A percentile compares a stretch with the other conserved stretches of the same genome.
Conservation (phyloP, 352 stramenopile species). For the Globisporangium radiosum region DNA sequence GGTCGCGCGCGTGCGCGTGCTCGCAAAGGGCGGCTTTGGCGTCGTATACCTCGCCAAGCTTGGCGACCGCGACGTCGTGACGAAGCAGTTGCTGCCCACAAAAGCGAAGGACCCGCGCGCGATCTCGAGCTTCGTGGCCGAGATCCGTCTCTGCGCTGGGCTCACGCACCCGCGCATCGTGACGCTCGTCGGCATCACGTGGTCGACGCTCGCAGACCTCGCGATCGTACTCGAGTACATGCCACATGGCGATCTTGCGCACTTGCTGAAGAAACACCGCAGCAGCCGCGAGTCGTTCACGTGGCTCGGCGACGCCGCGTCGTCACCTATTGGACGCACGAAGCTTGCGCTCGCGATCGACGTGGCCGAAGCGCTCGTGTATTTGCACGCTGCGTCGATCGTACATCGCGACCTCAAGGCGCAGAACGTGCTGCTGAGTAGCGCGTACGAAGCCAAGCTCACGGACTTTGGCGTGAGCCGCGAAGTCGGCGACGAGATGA, state of each 20-base stretch:
- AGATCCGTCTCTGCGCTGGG: conserved; percentile 15
- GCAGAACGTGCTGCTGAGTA: conserved; percentile 47
- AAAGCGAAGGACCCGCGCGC: conserved; percentile 12
- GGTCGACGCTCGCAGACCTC: conserved; percentile 16
- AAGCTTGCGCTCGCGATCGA: conserved; percentile 20
- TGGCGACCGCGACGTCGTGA: conserved; percentile 22
- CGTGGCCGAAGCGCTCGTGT: conserved; percentile 21
- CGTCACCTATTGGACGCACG: background rate
- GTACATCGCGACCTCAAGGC: conserved; percentile 59
- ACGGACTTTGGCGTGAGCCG: conserved; percentile 33
- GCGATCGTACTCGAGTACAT: conserved; percentile 27
- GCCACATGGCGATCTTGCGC: conserved; percentile 21
- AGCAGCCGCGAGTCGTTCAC: conserved; percentile 22
- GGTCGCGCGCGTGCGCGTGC: conserved; percentile 20
- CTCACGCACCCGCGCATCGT: conserved; percentile 24
- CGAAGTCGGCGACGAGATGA: conserved; percentile 24
- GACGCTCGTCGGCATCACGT: conserved; percentile 19
- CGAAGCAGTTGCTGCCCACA: conserved; percentile 12
- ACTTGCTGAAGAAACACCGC: conserved; percentile 13
- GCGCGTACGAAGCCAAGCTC: conserved; percentile 17
- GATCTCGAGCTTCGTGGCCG: conserved; percentile 26
- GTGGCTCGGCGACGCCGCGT: conserved; percentile 13
- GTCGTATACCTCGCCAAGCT: conserved; percentile 39
- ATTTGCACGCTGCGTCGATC: conserved; percentile 26
- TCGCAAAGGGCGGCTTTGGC: conserved; percentile 52